phyloP scores from a whole-genome alignment of 495 filamentous ascomycete species.

The Podospora anserina region DNA sequence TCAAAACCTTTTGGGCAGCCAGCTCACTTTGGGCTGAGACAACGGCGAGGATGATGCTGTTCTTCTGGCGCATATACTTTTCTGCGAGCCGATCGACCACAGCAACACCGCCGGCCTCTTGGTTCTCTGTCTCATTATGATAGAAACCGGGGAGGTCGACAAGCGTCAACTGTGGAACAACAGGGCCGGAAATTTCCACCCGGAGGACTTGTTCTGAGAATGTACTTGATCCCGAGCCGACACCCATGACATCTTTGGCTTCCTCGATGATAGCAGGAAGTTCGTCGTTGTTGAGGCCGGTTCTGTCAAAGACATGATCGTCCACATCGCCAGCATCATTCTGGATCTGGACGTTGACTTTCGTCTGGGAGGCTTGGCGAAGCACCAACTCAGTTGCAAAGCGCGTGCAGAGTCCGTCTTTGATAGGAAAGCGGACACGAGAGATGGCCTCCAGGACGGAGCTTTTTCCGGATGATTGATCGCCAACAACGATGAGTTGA shows the following conservation, averaged over 20 bases:
- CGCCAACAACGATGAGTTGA: conserved; percentile 19
- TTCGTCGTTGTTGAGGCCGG: conserved; percentile 30
- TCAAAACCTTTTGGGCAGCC: conserved; percentile 49
- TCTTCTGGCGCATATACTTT: conserved; percentile 55
- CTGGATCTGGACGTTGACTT: conserved; percentile 40
- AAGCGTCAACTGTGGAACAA: conserved; percentile 58
- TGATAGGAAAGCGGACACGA: conserved; percentile 56
- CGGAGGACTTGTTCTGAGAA: conserved; percentile 63
- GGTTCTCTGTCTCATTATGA: conserved; percentile 42
- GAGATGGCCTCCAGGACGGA: conserved; percentile 69
- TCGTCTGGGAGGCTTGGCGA: conserved; percentile 33
- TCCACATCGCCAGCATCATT: background rate
- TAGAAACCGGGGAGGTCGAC: conserved; percentile 67
- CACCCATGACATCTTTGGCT: conserved; percentile 41
- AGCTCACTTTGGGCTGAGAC: conserved; percentile 52
- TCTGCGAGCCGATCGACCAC: conserved; percentile 53
- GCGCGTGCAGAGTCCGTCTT: conserved; percentile 50
- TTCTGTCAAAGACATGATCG: conserved; percentile 18
- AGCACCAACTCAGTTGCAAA: conserved; percentile 58
- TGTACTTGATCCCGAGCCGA: conserved; percentile 21
- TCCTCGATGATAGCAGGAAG: conserved; percentile 46
- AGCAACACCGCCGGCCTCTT: conserved; percentile 40
- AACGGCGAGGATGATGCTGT: conserved; percentile 58
- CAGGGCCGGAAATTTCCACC: conserved; percentile 59
- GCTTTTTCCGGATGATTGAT: conserved; percentile 60